Evolutionary conservation across 2,329 filamentous ascomycete genomes (phyloP), one percentile per base, ranked within the genome.

Genomic region (Phyllosticta citriasiana): DNA sequence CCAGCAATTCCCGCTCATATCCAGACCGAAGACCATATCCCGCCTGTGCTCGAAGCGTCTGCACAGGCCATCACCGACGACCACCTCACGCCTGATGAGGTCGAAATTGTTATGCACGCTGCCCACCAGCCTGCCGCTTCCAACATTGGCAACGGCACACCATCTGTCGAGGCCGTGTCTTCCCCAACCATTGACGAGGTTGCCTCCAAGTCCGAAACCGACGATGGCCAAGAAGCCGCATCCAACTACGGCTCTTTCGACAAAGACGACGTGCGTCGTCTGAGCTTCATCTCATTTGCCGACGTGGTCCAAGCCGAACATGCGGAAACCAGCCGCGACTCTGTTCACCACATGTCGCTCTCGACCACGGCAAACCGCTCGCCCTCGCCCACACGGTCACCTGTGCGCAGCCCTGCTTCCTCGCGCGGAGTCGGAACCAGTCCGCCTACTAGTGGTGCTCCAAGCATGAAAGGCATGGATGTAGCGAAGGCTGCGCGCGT

Each of bases 251-350:
- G 87, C 33, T 85, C 87, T 54, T 78, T 93, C 64, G 91, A 96
- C 69, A 83, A 82, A 50, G 81, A 84, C 55, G 92, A 96, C 68
- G 84, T 95, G 19, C 86, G 90, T 54, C 85, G 93, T 24, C 77
- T 97, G 64, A 94, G 89, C 72, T 97, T 97, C 77, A 96, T 97
- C 71, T 96, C 91, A 7, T 97, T 97, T 74, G 92, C 93, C 64
- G 93, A 97, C 69, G 91, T 97, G 9, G 91, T 97, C 51, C 91
- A 96, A 71, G 83, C 87, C 35, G 89, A 94, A 72, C 89, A 93
- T 68, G 84, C 84, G 30, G 82, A 85, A 47, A 80, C 82, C 55
- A 86, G 82, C 66, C 80, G 87, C 65, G 88, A 93, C 63, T 87
- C 86, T 60, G 80, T 89, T 61, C 86, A 91, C 71, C 76, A 88